These are phyloP conservation scores for Hordeum pubiflorum DNA, from an alignment of 202 grass and related monocot genomes.

Conservation along the genomic window DNA sequence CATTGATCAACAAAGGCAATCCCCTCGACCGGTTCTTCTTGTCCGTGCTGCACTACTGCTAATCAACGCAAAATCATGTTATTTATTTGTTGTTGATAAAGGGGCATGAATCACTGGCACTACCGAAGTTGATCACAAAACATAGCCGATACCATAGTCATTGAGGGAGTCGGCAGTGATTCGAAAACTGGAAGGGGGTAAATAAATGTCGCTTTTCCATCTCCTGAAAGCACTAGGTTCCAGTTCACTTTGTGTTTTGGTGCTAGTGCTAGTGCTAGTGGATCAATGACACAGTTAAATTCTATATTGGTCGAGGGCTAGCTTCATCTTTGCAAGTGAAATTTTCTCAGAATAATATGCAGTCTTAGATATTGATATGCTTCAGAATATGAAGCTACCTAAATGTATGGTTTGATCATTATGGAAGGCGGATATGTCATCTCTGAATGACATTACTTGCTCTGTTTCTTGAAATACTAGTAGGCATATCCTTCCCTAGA, in stretches of 20 bases:
- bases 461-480: no score
- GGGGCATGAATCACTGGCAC: no score
- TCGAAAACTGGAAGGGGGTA: no score
- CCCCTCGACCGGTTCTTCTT: not conserved
- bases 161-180: no score
- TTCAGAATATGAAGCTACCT: not conserved
- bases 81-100: not conserved
- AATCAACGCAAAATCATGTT: not conserved
- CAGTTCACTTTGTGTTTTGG: not conserved
- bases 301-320: not conserved
- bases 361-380: not conserved
- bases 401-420: not conserved
- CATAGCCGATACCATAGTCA: no score
- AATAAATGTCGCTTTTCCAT: no score
- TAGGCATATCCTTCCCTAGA: no score
- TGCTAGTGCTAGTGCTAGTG: not conserved
- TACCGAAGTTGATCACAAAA: no score
- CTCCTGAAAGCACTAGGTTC: no score
- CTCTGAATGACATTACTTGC: not conserved
- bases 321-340: no score
- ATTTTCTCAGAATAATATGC: no score
- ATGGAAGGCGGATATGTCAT: not conserved
- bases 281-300: not conserved
- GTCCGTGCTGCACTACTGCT: not conserved
- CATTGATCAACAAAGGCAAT: not conserved